Evolutionary conservation across 805 yeast genomes (phyloP), one percentile per base, ranked within the genome.

Genomic region (Kurtzmaniella cleridarum): DNA sequence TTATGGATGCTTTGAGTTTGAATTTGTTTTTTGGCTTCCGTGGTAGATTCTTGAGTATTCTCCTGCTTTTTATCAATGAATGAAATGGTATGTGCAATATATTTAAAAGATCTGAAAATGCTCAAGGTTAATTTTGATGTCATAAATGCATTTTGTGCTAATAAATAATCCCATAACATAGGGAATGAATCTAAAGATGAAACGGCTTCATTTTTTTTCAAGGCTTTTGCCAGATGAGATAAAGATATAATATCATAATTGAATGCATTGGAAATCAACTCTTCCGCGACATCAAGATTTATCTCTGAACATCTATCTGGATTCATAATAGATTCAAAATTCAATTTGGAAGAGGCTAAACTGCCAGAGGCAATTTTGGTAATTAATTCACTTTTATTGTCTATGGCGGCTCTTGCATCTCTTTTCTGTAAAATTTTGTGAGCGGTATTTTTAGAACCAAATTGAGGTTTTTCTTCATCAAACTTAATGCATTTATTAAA

Each of bases 381-480:
- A n/a, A 68, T 50, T 9, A 49, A 29, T 2, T 58, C 63, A 1
- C 73, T 55, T 39, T 69, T 65, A 27, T 64, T 62, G 43, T 76
- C 79, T 3, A 77, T 56, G 3, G 74, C 55, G 0, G 68, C 62
- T 44, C 84, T 57, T 3, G 73, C 62, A 40, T 76, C 81, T n/a
- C 72, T 58, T 40, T 62, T 60, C 20, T 60, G 62, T 16, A 73
- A 49, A 9, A 75, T 41, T 27, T 64, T 67, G 6, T 63, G 54
- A 0, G 68, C 60, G 28, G 61, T 53, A 26, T 52, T 49, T 5
- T 57, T 42, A 20, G 52, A 53, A 4, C 46, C 40, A 13, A 52
- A 45, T 10, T 50, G 51, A 4, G 32, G 32, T 27, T 44, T 35
- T 8, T 43, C 46, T 11, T 40, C 44, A 5, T 45, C 43, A 9